These are phyloP conservation scores for Tetrahymena malaccensis DNA, from an alignment of 73 alveolate genomes.

Conservation along the genomic window DNA sequence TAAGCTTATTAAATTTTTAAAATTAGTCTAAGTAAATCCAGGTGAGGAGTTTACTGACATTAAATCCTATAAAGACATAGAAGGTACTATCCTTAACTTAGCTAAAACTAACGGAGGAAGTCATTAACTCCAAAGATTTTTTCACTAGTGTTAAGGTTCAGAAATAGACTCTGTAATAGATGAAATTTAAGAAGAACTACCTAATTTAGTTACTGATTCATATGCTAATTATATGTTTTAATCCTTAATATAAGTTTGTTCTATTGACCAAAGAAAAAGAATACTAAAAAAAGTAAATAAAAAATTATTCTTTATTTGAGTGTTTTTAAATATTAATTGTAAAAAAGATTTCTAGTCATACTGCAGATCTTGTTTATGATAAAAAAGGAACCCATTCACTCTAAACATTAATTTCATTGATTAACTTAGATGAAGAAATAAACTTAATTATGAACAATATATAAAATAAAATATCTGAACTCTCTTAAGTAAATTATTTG, in stretches of 20 bases:
- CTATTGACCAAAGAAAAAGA: neutral
- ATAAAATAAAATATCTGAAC: slow-evolving; percentile 44
- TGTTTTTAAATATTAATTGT: neutral
- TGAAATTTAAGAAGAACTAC: neutral
- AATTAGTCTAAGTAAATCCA: neutral
- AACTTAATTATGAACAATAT: slow-evolving; percentile 40
- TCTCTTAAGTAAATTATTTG: slow-evolving; percentile 24
- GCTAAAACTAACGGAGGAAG: neutral
- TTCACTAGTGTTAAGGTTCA: neutral
- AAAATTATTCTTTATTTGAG: neutral
- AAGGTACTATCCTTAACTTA: neutral
- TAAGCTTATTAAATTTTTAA: too few relatives aligned
- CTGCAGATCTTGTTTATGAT: slow-evolving; percentile 51
- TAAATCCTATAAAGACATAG: neutral
- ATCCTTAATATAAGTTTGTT: neutral
- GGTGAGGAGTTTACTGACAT: neutral
- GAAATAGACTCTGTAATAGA: neutral
- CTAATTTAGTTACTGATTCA: neutral
- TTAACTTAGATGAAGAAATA: slow-evolving; percentile 50
- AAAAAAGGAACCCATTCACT: slow-evolving; percentile 69
- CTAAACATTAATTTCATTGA: slow-evolving; percentile 57
- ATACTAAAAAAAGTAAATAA: neutral
- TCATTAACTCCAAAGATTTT: neutral
- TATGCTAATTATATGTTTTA: neutral
- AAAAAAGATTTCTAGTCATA: neutral